Conservation (phyloP, 2,329 filamentous ascomycete genomes). For the Stylonectria norvegica region DNA sequence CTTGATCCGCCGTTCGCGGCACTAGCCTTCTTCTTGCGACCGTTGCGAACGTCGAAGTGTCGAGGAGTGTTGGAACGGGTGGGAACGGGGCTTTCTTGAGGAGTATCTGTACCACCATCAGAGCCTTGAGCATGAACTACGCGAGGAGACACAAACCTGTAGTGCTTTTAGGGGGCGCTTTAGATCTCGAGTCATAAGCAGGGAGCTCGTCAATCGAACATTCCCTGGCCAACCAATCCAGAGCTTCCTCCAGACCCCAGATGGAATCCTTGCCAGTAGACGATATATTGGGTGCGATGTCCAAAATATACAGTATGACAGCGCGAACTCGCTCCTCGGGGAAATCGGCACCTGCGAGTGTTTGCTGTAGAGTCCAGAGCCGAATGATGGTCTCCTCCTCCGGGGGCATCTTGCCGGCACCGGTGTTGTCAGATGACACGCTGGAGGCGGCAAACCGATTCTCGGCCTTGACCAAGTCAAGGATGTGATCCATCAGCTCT, state of each 20-base stretch:
- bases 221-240: conserved; percentile 88
- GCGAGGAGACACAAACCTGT: conserved; percentile 16
- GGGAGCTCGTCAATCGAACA: conserved; percentile 67
- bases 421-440: conserved; percentile 41
- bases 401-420: conserved; percentile 51
- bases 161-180: conserved; percentile 37
- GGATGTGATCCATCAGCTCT: conserved; percentile 73
- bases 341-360: conserved; percentile 67
- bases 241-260: conserved; percentile 82
- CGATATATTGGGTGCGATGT: conserved; percentile 61
- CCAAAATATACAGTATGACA: conserved; percentile 63
- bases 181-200: conserved; percentile 56
- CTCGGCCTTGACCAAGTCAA: conserved; percentile 69
- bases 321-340: conserved; percentile 58
- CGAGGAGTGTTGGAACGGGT: conserved; percentile 51
- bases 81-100: conserved; percentile 46
- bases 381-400: conserved; percentile 78
- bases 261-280: conserved; percentile 60
- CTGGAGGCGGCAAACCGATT: conserved; percentile 54
- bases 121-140: background rate
- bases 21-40: conserved; percentile 35
- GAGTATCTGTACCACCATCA: conserved; percentile 39
- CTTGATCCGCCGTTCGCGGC: conserved; percentile 20
- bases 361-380: conserved; percentile 80
- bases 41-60: conserved; percentile 26